A percentile compares a stretch with the other conserved stretches of the same genome.
These are phyloP conservation scores for Amesomyces nigricolor DNA, from an alignment of 2,329 filamentous ascomycete genomes.

Conservation along the genomic window DNA sequence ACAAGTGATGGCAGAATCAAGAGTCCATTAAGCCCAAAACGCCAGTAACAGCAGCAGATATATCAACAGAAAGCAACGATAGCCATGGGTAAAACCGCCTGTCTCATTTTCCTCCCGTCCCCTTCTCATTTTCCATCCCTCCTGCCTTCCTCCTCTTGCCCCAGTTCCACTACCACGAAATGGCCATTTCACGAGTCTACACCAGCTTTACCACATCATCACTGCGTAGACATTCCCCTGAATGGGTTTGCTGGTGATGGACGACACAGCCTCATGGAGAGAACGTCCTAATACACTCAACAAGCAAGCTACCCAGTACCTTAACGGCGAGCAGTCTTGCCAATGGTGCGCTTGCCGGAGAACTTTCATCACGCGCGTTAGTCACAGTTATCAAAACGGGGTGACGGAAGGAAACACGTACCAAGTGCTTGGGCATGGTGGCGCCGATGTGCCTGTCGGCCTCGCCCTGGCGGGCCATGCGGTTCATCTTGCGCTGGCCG, in stretches of 20 bases:
- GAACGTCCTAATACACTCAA: background rate
- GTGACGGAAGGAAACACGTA: slow-evolving; percentile 43
- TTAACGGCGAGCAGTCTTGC: slow-evolving; percentile 72
- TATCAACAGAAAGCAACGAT: background rate
- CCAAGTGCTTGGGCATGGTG: slow-evolving; percentile 82
- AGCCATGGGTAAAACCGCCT: background rate
- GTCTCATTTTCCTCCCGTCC: slow-evolving; percentile 9
- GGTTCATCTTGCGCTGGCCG: slow-evolving; percentile 96
- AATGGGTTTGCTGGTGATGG: no score
- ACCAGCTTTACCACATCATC: no score
- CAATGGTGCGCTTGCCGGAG: slow-evolving; percentile 87
- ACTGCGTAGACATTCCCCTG: no score
- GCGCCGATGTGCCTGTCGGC: slow-evolving; percentile 84
- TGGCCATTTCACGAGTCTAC: background rate
- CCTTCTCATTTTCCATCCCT: background rate
- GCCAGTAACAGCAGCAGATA: slow-evolving; percentile 3
- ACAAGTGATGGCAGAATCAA: no score
- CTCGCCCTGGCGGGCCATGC: slow-evolving; percentile 94
- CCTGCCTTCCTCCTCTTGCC: background rate
- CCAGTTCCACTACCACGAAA: background rate
- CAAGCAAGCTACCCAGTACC: background rate
- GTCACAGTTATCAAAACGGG: slow-evolving; percentile 30
- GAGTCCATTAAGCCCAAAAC: slow-evolving; percentile 1
- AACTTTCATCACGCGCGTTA: slow-evolving; percentile 45
- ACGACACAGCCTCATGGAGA: no score